A percentile compares a stretch with the other conserved stretches of the same genome.
Conservation (phyloP, 495 filamentous ascomycete species). For the Geopyxis carbonaria region DNA sequence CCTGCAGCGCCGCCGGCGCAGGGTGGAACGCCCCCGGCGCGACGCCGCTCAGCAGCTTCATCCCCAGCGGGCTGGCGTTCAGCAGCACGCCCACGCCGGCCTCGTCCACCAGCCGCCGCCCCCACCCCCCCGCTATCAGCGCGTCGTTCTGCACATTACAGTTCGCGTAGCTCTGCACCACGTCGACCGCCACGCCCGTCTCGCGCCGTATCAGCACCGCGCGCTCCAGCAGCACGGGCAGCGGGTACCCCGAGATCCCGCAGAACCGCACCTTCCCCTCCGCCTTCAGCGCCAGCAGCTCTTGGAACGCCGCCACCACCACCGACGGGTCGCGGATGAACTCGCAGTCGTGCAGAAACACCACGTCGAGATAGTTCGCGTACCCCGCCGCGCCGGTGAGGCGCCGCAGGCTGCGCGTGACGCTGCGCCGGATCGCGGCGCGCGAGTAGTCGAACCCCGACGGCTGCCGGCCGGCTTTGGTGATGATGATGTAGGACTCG, state of each 20-base stretch:
- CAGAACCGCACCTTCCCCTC: conserved; percentile 55
- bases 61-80: conserved; percentile 73
- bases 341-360: conserved; percentile 62
- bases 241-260: conserved; percentile 84
- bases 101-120: conserved; percentile 42
- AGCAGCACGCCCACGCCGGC: conserved; percentile 72
- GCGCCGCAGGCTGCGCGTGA: conserved; percentile 40
- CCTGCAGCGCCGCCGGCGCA: conserved; percentile 51
- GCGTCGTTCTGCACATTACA: conserved; percentile 77
- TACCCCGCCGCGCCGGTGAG: too few species aligned
- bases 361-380: conserved; percentile 51
- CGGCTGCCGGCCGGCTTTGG: conserved; percentile 46
- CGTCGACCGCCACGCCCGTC: conserved; percentile 78
- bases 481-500: conserved; percentile 42
- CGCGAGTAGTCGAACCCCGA: conserved; percentile 50
- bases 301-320: conserved; percentile 42
- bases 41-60: conserved; percentile 63
- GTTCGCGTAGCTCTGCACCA: conserved; percentile 79
- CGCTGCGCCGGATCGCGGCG: conserved; percentile 40
- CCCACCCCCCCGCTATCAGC: conserved; percentile 34
- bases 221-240: conserved; percentile 49
- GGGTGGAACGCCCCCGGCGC: conserved; percentile 81
- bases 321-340: conserved; percentile 44
- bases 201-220: conserved; percentile 53
- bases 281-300: conserved; percentile 45